These are phyloP conservation scores for Postia placenta DNA, from an alignment of 768 basidiomycete species.

Conservation along the genomic window DNA sequence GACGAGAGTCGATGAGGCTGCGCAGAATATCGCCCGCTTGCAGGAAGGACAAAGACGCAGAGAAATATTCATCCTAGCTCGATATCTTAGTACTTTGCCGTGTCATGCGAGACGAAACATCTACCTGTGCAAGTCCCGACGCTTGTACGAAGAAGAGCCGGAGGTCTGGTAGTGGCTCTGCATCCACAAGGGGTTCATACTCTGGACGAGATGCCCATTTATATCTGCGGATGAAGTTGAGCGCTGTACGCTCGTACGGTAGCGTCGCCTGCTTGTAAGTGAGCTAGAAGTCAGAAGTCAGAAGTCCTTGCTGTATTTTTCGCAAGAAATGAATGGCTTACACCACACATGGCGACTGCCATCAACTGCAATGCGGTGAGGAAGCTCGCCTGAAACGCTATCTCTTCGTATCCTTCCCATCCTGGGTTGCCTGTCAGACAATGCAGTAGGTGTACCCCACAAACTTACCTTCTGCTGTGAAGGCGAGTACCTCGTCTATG, in stretches of 20 bases:
- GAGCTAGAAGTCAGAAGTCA: conserved; percentile 29
- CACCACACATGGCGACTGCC: conserved; percentile 47
- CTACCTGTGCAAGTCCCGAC: conserved; percentile 33
- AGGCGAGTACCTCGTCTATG: conserved; percentile 41
- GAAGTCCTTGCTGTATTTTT: not conserved
- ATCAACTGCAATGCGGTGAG: conserved; percentile 55
- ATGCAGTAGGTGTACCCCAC: too few species aligned
- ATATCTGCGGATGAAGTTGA: conserved; percentile 61
- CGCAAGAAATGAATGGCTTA: conserved; percentile 24
- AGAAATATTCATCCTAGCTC: conserved; percentile 31
- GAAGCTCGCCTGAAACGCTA: conserved; percentile 43
- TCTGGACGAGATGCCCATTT: conserved; percentile 71
- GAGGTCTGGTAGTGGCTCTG: conserved; percentile 53
- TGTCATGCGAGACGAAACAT: not conserved
- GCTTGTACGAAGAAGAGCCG: conserved; percentile 39
- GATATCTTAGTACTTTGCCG: not conserved
- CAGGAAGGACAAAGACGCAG: conserved; percentile 35
- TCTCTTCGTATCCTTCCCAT: conserved; percentile 36
- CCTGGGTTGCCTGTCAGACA: conserved; percentile 23
- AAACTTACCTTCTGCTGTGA: conserved; percentile 32
- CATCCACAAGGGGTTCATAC: conserved; percentile 45
- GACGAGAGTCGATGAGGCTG: conserved; percentile 1
- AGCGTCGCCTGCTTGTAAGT: conserved; percentile 41
- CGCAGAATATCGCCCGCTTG: conserved; percentile 39
- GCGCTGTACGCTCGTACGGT: conserved; percentile 43